Percentiles rank a stretch among this genome's conserved stretches.
These are phyloP conservation scores for Fusarium sp. DNA, from an alignment of 2,329 filamentous ascomycete species.

Conservation along the genomic window DNA sequence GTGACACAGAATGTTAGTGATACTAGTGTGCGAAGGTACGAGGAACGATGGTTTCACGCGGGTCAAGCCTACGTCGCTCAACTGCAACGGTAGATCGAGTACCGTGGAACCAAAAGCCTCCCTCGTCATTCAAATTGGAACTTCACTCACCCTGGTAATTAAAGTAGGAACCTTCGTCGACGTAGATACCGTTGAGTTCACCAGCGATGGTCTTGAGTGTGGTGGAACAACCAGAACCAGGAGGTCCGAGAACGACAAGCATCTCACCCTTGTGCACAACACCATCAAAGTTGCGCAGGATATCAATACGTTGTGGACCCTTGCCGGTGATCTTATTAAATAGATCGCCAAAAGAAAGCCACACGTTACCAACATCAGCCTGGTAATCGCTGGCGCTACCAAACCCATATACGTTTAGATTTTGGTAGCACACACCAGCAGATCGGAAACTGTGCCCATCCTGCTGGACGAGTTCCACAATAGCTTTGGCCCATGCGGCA, in stretches of 20 bases:
- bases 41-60: constrained; percentile 21
- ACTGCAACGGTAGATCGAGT: constrained; percentile 9
- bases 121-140: background rate
- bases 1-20: constrained; percentile 30
- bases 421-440: constrained; percentile 72
- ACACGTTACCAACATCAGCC: constrained; percentile 72
- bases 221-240: constrained; percentile 81
- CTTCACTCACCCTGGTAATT: constrained; percentile 77
- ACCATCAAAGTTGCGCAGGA: constrained; percentile 74
- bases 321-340: constrained; percentile 62
- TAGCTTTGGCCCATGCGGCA: constrained; percentile 69
- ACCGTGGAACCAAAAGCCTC: constrained; percentile 9
- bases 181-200: constrained; percentile 81
- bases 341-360: constrained; percentile 61
- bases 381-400: constrained; percentile 77
- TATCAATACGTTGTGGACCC: constrained; percentile 70
- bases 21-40: constrained; percentile 4
- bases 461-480: constrained; percentile 63
- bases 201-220: constrained; percentile 87
- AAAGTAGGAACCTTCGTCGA: constrained; percentile 76
- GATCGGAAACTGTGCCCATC: constrained; percentile 68
- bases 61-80: constrained; percentile 8
- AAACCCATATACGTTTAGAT: constrained; percentile 75
- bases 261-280: constrained; percentile 78
- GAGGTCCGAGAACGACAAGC: constrained; percentile 79